These are phyloP conservation scores for Parachlorella kessleri DNA, from an alignment of 139 green algal genomes.

Conservation along the genomic window DNA sequence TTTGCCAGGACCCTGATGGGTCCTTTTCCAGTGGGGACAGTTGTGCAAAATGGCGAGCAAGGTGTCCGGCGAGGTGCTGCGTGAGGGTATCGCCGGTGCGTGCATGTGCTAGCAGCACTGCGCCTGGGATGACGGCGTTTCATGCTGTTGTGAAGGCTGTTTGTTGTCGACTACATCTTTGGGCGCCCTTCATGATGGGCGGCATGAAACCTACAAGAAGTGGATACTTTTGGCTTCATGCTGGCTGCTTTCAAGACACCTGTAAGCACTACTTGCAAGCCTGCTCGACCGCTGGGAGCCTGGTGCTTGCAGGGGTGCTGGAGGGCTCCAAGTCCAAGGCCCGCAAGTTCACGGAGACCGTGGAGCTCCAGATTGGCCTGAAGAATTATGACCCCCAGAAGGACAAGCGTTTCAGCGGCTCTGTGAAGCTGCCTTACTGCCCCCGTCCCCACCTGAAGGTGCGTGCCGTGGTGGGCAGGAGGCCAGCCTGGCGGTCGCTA, in stretches of 20 bases:
- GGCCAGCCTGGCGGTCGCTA: too few relatives aligned
- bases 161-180: background rate
- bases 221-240: background rate
- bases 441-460: conserved; percentile 92
- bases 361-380: conserved; percentile 99
- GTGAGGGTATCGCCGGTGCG: conserved; percentile 42
- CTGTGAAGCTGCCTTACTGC: conserved; percentile 96
- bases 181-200: background rate
- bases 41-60: conserved; percentile 28
- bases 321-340: conserved; percentile 87
- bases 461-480: background rate
- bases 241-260: background rate
- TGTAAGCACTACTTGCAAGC: background rate
- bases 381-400: conserved; percentile 99
- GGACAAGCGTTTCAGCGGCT: conserved; percentile 99
- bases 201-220: background rate
- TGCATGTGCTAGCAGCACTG: too few relatives aligned
- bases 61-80: conserved; percentile 38
- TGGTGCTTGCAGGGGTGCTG: conserved; percentile 79
- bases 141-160: background rate
- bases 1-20: too few relatives aligned
- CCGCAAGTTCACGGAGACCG: conserved; percentile 98
- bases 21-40: too few relatives aligned
- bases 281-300: too few relatives aligned
- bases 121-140: too few relatives aligned